Evolutionary conservation across 2,329 filamentous ascomycete species (phyloP).

Genomic region (Calonectria hongkongensis): DNA sequence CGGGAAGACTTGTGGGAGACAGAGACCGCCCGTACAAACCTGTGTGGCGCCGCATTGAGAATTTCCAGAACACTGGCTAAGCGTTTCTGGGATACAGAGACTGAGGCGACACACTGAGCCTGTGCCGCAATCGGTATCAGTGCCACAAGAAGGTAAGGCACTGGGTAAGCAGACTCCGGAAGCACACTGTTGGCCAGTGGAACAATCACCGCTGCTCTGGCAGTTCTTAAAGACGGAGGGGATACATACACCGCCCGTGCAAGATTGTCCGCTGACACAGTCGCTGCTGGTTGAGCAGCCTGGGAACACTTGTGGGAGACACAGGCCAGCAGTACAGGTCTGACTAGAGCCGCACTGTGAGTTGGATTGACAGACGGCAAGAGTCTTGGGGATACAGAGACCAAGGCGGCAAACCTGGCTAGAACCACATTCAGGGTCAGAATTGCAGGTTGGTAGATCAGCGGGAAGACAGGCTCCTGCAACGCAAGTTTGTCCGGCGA

Average conservation of each 20-base stretch:
- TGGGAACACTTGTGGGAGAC: constrained; percentile 29
- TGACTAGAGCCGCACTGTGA: constrained; percentile 14
- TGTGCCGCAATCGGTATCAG: constrained; percentile 19
- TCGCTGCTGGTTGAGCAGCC: constrained; percentile 27
- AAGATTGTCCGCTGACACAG: constrained; percentile 24
- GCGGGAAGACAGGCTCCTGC: constrained; percentile 29
- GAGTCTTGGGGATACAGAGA: constrained; percentile 28
- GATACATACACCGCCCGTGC: constrained; percentile 32
- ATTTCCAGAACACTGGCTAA: constrained; percentile 12
- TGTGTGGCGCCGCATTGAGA: constrained; percentile 20
- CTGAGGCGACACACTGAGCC: constrained; percentile 35
- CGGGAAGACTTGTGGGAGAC: constrained; percentile 31
- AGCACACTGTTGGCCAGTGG: constrained; percentile 23
- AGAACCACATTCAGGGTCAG: constrained; percentile 25
- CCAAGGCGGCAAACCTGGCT: constrained; percentile 37
- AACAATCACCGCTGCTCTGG: constrained; percentile 14
- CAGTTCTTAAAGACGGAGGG: constrained; percentile 9
- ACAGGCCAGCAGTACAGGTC: constrained; percentile 28
- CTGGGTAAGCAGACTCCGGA: constrained; percentile 31
- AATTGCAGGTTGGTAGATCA: constrained; percentile 16
- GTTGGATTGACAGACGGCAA: constrained; percentile 6
- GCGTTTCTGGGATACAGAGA: constrained; percentile 29
- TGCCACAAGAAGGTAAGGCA: constrained; percentile 20
- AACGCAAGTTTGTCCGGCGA: constrained; percentile 15
- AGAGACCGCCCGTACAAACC: constrained; percentile 30